Percentiles rank a stretch among this genome's conserved stretches.
Conservation (phyloP, 208 protist species). For the Crithidia fasciculata region DNA sequence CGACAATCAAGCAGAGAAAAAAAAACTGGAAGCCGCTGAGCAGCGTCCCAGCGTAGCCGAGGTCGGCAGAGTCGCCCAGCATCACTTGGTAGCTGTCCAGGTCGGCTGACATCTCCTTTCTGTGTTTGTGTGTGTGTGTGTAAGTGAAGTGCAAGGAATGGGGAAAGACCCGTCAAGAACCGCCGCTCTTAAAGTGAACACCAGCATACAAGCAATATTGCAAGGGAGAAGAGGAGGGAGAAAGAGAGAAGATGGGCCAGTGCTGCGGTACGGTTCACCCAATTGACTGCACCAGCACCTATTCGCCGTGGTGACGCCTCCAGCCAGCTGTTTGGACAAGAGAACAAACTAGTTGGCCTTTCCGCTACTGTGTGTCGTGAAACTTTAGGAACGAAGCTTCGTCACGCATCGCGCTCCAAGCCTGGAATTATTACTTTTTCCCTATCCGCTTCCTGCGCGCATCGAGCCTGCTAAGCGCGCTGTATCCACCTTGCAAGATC, state of each 20-base stretch:
- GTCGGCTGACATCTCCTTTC: neutral
- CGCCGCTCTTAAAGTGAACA: neutral
- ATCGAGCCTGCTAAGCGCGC: no score
- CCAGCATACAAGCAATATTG: neutral
- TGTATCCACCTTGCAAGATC: no score
- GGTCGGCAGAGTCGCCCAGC: neutral
- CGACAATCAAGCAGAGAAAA: slow-evolving; percentile 48
- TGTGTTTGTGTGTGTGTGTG: neutral
- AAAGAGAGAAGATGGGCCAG: neutral
- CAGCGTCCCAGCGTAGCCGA: slow-evolving; percentile 18
- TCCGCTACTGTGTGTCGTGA: no score
- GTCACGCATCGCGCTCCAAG: no score
- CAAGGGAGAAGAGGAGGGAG: neutral
- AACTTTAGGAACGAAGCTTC: no score
- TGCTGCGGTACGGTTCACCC: neutral
- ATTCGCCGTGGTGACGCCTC: no score
- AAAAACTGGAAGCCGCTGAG: slow-evolving; percentile 58
- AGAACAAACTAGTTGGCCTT: no score
- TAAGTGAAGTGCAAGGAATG: neutral
- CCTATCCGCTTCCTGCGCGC: no score
- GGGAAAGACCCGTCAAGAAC: neutral
- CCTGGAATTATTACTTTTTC: no score
- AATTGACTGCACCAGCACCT: neutral
- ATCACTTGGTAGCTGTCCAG: neutral
- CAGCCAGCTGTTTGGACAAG: no score